A percentile compares a stretch with the other conserved stretches of the same genome.
Conservation (phyloP, 2,329 filamentous ascomycete species). For the Talaromyces sp. region DNA sequence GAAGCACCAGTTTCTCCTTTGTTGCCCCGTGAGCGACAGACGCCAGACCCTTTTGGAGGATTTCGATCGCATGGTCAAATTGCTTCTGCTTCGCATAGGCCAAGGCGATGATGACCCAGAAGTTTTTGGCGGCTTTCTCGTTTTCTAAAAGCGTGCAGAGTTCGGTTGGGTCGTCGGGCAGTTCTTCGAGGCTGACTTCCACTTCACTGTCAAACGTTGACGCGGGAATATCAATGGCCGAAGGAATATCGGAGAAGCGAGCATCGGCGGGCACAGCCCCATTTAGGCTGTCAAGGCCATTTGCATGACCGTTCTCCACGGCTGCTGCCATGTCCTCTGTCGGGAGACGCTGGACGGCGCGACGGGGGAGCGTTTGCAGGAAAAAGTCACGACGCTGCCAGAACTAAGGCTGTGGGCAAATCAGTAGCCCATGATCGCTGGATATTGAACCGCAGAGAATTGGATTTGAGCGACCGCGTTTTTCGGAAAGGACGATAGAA, state of each 20-base stretch:
- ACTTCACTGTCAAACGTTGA: slow-evolving; percentile 64
- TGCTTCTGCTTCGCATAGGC: slow-evolving; percentile 96
- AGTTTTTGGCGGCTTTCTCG: slow-evolving; percentile 82
- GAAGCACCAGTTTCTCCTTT: slow-evolving; percentile 79
- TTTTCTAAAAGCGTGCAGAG: slow-evolving; percentile 93
- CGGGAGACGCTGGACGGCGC: neutral
- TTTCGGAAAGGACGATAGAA: neutral
- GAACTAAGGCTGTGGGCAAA: neutral
- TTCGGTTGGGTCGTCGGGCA: slow-evolving; percentile 90
- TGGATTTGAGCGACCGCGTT: neutral
- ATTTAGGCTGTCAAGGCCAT: slow-evolving; percentile 48
- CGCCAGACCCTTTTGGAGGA: slow-evolving; percentile 66
- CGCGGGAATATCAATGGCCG: slow-evolving; percentile 61
- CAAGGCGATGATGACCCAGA: slow-evolving; percentile 97
- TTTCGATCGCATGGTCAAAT: slow-evolving; percentile 74
- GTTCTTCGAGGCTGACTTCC: slow-evolving; percentile 86
- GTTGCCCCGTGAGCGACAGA: slow-evolving; percentile 66
- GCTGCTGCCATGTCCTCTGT: slow-evolving; percentile 46
- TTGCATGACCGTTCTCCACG: slow-evolving; percentile 47
- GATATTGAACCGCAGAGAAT: neutral
- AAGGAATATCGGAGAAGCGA: slow-evolving; percentile 60
- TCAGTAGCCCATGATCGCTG: neutral
- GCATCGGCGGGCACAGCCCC: slow-evolving; percentile 30
- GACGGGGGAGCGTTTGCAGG: slow-evolving; percentile 1
- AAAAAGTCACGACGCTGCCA: neutral